A percentile compares a stretch with the other conserved stretches of the same genome.
Evolutionary conservation across 768 basidiomycete species (phyloP).

Genomic region (Suillus brevipes): DNA sequence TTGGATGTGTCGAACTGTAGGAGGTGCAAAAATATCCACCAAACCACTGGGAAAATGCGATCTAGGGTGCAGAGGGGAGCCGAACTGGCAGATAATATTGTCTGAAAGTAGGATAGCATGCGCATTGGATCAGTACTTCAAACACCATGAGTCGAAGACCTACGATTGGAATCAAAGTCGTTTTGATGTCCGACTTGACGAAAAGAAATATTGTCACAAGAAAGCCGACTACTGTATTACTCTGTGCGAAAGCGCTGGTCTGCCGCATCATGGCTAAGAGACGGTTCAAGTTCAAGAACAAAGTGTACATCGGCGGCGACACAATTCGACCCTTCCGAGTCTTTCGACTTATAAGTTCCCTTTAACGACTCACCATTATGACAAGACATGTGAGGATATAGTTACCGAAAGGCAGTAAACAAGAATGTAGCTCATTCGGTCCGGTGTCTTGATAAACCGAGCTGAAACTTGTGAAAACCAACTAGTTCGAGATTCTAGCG

Average conservation of each 20-base stretch:
- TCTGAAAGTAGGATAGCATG: background rate
- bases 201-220: background rate
- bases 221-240: background rate
- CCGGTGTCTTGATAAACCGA: no score
- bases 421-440: no score
- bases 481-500: no score
- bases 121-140: background rate
- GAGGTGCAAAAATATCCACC: constrained; percentile 1
- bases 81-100: background rate
- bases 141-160: background rate
- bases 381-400: no score
- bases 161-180: background rate
- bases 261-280: background rate
- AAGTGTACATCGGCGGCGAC: background rate
- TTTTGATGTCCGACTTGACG: background rate
- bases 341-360: no score
- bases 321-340: no score
- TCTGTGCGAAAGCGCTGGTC: background rate
- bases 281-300: background rate
- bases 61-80: background rate
- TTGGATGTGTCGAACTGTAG: background rate
- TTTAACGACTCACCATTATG: no score
- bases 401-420: no score
- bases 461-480: no score
- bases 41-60: background rate